Evolutionary conservation across 31 red algal genomes (phyloP).

Genomic region (Bonnemaisonia californica): DNA sequence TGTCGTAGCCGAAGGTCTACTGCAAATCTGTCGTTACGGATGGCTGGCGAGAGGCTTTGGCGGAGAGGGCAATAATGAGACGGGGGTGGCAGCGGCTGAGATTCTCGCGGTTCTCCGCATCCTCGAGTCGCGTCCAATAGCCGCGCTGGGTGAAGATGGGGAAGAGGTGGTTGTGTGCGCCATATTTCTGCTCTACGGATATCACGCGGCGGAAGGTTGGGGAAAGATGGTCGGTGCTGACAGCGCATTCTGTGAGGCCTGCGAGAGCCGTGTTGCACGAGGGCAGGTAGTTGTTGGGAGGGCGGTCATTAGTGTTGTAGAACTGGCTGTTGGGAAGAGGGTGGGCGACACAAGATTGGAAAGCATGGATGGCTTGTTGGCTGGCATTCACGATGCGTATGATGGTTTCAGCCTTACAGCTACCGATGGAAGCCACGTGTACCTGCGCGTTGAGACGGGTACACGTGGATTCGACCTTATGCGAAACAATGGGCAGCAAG

Average conservation of each 20-base stretch:
- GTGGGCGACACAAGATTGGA: too few species aligned
- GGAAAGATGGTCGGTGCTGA: slow-evolving; percentile 11
- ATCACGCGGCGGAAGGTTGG: slow-evolving; percentile 34
- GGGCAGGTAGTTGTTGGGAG: too few species aligned
- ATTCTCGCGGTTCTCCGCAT: slow-evolving; percentile 84
- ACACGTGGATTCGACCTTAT: too few species aligned
- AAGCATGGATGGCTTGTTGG: too few species aligned
- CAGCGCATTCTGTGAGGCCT: background rate
- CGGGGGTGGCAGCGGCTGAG: slow-evolving; percentile 95
- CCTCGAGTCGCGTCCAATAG: slow-evolving; percentile 81
- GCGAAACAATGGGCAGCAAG: too few species aligned
- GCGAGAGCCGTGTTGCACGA: too few species aligned
- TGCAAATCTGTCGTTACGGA: slow-evolving; percentile 91
- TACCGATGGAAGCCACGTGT: too few species aligned
- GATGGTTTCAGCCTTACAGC: too few species aligned
- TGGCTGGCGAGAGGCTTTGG: slow-evolving; percentile 83
- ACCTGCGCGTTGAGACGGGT: too few species aligned
- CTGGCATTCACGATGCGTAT: too few species aligned
- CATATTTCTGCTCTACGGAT: slow-evolving; percentile 72
- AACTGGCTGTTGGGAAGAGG: too few species aligned
- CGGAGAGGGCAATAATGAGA: slow-evolving; percentile 76
- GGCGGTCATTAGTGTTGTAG: too few species aligned
- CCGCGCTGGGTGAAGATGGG: slow-evolving; percentile 89
- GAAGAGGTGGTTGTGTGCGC: slow-evolving; percentile 91
- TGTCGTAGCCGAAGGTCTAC: slow-evolving; percentile 85